Percentiles rank a stretch among this genome's conserved stretches.
phyloP scores from a whole-genome alignment of 75 land plant genomes.

The Picea sitchensis region DNA sequence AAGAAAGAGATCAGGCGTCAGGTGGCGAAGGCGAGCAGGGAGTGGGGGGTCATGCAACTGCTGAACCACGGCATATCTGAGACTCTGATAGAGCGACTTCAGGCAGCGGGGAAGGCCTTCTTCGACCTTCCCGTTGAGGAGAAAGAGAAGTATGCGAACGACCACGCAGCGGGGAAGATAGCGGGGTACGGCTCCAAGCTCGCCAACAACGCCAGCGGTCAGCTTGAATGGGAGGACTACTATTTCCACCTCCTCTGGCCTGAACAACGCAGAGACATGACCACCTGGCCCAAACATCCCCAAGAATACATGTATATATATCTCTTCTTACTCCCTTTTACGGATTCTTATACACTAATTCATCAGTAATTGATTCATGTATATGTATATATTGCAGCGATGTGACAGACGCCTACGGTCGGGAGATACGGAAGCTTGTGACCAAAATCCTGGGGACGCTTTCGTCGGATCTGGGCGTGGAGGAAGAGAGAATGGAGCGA shows the following conservation, averaged over 20 bases:
- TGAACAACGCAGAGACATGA: conserved; percentile 49
- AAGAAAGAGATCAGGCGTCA: conserved; percentile 20
- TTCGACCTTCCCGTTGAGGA: conserved; percentile 58
- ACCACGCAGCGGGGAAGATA: conserved; percentile 46
- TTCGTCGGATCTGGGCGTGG: no score
- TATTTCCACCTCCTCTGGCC: conserved; percentile 67
- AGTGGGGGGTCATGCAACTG: conserved; percentile 78
- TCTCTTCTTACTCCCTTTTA: no score
- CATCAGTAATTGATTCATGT: no score
- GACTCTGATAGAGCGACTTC: conserved; percentile 34
- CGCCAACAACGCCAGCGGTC: conserved; percentile 66
- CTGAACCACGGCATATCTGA: conserved; percentile 52
- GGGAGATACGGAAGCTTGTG: no score
- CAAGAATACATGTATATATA: no score
- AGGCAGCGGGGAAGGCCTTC: conserved; percentile 35
- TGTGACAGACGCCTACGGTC: no score
- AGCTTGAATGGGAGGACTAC: conserved; percentile 89
- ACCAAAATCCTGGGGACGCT: no score
- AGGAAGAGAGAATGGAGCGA: no score
- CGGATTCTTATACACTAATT: no score
- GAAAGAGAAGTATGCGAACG: conserved; percentile 67
- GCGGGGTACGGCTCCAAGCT: conserved; percentile 81
- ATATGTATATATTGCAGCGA: no score
- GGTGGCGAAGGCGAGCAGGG: conserved; percentile 39
- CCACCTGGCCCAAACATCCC: no score